Evolutionary conservation across 2,329 filamentous ascomycete species (phyloP), one percentile per base, ranked within the genome.

Genomic region (Harringtonia aguacate): DNA sequence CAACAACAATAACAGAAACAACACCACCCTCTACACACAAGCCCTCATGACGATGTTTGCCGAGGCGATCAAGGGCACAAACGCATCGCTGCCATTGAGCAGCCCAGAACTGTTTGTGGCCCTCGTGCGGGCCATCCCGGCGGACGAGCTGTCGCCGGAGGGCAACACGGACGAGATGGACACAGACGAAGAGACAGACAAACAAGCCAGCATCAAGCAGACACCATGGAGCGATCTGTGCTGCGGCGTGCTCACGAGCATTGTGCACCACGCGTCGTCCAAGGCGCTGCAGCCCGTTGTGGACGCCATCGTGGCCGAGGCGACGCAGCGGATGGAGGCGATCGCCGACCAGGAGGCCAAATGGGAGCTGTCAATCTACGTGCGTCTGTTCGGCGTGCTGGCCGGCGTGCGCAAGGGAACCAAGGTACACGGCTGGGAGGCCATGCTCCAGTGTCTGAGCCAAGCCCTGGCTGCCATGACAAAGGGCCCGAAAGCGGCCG

Each of bases 21-120:
- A 34, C 35, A 39, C 27, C 30, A 22, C 70, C 13, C 70, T 87
- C 14, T 95, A 95, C 59, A 82, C 84, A 50, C 81, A 94, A 58
- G 92, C 90, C 44, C 63, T 95, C 37, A 95, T 95, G 86, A 85
- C 79, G 17, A 81, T 97, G 70, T 86, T 95, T 56, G 81, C 87
- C 4, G 90, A 97, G 61, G 81, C 89, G 9, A 73, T 77, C 53
- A 82, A 83, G 60, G 74, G 77, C 15, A 72, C 77, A 14, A 76
- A 78, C 3, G 55, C 70, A 39, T 70, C 67, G 2, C 62, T 82
- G 38, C 78, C 82, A 54, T 81, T 79, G 3, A 10, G 24, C 24
- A 6, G 73, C 3, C 60, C 72, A 3, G 66, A 71, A 8, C 67
- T 80, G 14, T 65, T 79, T 43, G 62, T 64, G 31, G 61, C 68